These are phyloP conservation scores for Thamnidium elegans DNA, from an alignment of 192 early-diverging fungal species.

Conservation along the genomic window DNA sequence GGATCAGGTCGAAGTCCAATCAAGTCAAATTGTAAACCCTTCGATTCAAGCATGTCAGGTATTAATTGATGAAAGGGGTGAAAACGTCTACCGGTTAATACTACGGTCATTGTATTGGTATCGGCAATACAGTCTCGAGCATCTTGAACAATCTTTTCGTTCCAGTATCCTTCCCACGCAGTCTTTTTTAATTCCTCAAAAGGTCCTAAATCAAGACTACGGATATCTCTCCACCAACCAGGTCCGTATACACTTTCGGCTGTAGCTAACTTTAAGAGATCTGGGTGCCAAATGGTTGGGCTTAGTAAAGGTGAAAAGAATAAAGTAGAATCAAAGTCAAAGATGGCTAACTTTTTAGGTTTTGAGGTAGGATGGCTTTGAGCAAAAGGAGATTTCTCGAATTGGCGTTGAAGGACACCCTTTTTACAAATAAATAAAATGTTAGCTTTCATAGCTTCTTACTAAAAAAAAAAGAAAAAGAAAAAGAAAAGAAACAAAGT, in stretches of 20 bases:
- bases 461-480: background rate
- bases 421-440: background rate
- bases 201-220: slow-evolving; percentile 28
- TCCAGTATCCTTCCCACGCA: slow-evolving; percentile 36
- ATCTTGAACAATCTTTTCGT: slow-evolving; percentile 23
- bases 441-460: background rate
- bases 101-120: slow-evolving; percentile 18
- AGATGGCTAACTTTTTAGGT: slow-evolving; percentile 25
- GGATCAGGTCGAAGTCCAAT: slow-evolving; percentile 36
- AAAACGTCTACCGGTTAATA: slow-evolving; percentile 32
- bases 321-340: slow-evolving; percentile 34
- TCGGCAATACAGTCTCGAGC: slow-evolving; percentile 23
- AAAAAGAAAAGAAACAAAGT: too few species aligned
- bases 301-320: slow-evolving; percentile 34
- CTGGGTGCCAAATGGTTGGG: slow-evolving; percentile 9
- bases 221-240: slow-evolving; percentile 35
- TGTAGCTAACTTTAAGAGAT: slow-evolving; percentile 8
- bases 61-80: slow-evolving; percentile 30
- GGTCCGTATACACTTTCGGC: slow-evolving; percentile 24
- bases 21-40: slow-evolving; percentile 25
- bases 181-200: slow-evolving; percentile 9
- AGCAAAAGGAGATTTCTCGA: slow-evolving; percentile 1
- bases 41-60: slow-evolving; percentile 14
- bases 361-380: background rate
- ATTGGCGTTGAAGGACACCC: slow-evolving; percentile 16